These are phyloP conservation scores for Globisporangium camurandrum DNA, from an alignment of 352 stramenopile species.

Conservation along the genomic window DNA sequence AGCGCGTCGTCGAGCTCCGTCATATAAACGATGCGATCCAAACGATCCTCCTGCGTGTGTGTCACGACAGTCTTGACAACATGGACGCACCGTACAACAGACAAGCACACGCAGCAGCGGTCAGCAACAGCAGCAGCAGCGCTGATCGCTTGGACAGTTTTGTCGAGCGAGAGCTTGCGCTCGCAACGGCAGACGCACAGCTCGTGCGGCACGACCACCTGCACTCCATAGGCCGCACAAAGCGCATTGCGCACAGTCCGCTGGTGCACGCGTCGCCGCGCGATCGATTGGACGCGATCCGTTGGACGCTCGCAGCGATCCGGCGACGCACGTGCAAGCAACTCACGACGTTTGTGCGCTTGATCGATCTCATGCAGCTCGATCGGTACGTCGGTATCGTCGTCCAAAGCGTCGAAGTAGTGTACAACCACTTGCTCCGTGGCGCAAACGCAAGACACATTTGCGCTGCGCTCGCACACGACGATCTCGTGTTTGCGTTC, in stretches of 20 bases:
- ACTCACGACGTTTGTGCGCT: conserved; percentile 39
- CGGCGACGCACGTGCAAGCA: conserved; percentile 44
- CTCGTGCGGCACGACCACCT: conserved; percentile 50
- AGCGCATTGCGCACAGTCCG: too few relatives aligned
- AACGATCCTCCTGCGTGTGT: conserved; percentile 26
- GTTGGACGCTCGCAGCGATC: conserved; percentile 66
- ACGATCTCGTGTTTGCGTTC: conserved; percentile 25
- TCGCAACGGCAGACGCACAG: conserved; percentile 44
- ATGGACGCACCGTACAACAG: conserved; percentile 27
- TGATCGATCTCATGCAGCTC: conserved; percentile 54
- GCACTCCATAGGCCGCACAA: conserved; percentile 22
- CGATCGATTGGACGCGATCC: conserved; percentile 42
- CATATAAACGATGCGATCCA: conserved; percentile 28
- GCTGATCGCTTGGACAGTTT: conserved; percentile 53
- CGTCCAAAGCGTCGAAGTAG: conserved; percentile 30
- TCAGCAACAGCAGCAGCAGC: conserved; percentile 51
- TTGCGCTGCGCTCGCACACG: conserved; percentile 17
- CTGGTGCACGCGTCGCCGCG: conserved; percentile 13
- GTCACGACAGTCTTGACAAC: conserved; percentile 26
- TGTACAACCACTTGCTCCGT: conserved; percentile 29
- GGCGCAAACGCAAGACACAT: conserved; percentile 37
- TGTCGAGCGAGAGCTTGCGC: conserved; percentile 34
- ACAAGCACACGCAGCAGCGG: conserved; percentile 43
- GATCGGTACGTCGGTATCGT: conserved; percentile 31
- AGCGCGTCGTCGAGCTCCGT: conserved; percentile 16